Base-by-base conservation (phyloP, 768 basidiomycete species). In the Xanthoconium stramineum region DNA sequence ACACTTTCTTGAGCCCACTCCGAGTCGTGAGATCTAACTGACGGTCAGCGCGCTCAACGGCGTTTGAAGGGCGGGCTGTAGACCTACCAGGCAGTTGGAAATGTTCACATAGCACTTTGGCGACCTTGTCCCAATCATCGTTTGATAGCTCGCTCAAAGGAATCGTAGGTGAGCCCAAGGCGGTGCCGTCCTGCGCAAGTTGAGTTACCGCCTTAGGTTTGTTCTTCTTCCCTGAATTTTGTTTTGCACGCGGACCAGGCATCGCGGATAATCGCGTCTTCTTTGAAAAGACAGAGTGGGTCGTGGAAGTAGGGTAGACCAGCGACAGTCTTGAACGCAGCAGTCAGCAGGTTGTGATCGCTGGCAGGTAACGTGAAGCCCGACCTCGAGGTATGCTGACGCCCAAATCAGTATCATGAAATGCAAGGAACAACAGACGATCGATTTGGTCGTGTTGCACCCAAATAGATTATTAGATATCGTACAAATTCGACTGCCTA, bases 1-100 rank as follows among this genome's bases (percentile, higher is more conserved):
- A 83, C 10, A 85, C 76, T 61, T 80, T 83, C 66, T 83, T 86
- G 57, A 88, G 66, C 17, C 84, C 85, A 61, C 77, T 79, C 65
- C 85, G 83, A 83, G 49, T 49, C 14, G 38, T 35, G 17, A 52
- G 50, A 20, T 58, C 19, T 54, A 24, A 24, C 20, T 1, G 32
- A 35, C 17, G 7, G 42, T 50, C 24, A 35, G 24, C 24, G 24
- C 24, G 7, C 17, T 30, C 37, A 19, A 7, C 3, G 32, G 2
- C 5, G 7, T 12, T 33, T 19, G n/a, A 19, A 32, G 45, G 36
- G 12, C 14, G 15, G 29, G 20, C 3, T 9, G n/a, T 30, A 28
- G n/a, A 57, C 74, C 29, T 52, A 80, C 84, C 82, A 42, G 84
- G 84, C 4, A 85, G 65, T 1, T 78, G 68, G 54, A 83, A 81